Conservation (phyloP, 768 basidiomycete species). For the Coprinopsis marcescibilis region DNA sequence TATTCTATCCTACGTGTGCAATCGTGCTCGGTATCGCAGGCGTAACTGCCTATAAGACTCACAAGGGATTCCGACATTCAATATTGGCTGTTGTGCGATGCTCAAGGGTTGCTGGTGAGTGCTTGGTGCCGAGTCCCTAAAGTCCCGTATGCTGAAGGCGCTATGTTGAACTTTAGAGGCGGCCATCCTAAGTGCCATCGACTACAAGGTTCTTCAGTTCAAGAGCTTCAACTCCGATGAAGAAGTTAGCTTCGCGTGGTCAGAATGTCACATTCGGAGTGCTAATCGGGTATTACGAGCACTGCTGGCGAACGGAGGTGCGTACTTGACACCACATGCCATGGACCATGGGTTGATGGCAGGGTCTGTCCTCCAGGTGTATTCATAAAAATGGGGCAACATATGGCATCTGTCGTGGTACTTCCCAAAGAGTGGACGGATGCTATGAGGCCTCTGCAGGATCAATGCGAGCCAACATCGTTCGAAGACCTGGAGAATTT, state of each 20-base stretch:
- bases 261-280: constrained; percentile 79
- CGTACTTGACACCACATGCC: constrained; percentile 14
- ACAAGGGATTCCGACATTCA: constrained; percentile 70
- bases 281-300: constrained; percentile 74
- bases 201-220: constrained; percentile 68
- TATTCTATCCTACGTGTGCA: constrained; percentile 28
- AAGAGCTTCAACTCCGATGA: constrained; percentile 45
- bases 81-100: constrained; percentile 73
- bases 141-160: not conserved
- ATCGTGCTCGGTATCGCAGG: constrained; percentile 31
- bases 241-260: constrained; percentile 49
- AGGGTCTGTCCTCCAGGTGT: constrained; percentile 59
- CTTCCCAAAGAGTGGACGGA: constrained; percentile 50
- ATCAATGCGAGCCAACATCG: constrained; percentile 88
- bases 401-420: constrained; percentile 61
- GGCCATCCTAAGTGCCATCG: constrained; percentile 56
- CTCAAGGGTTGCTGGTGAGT: constrained; percentile 66
- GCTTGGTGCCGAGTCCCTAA: not conserved
- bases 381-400: constrained; percentile 89
- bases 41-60: constrained; percentile 56
- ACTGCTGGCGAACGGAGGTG: constrained; percentile 85
- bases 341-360: not conserved
- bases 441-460: constrained; percentile 62
- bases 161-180: constrained; percentile 37
- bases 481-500: constrained; percentile 72